Evolutionary conservation across 495 filamentous ascomycete species (phyloP), one percentile per base, ranked within the genome.

Genomic region (Terfezia claveryi): DNA sequence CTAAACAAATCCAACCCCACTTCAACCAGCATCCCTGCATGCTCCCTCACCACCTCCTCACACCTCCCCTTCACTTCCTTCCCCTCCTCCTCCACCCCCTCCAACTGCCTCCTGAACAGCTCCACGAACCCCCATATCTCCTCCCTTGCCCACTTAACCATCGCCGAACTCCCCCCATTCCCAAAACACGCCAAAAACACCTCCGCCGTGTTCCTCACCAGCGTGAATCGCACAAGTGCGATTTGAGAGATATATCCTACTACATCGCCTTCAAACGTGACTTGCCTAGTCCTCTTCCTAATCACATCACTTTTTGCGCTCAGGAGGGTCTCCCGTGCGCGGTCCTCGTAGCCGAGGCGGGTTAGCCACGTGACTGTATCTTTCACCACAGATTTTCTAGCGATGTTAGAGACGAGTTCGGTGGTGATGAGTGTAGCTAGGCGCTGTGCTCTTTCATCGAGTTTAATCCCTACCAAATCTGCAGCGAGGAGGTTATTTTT

Each of bases 131-230:
- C 80, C 59, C 93, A 85, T 2, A 95, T 76, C 59, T 92, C 79
- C 65, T 88, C 80, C 65, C 94, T 94, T 17, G 86, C 89, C 91
- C 91, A 99, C 64, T 84, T 87, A 52, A 99, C 88, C 61, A 85
- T 87, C 4, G 87, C 86, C 60, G 84, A 91, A 72, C 84, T 87
- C 74, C 91, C 83, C 20, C 78, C 69, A 20, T 82, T 73, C 4
- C 88, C 83, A 66, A 96, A 99, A 64, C 87, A 94, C 57, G 78
- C 74, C 64, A 93, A 85, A 65, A 88, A 95, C 61, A 83, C 85
- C 63, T 73, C 76, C 57, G 94, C 79, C 7, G 89, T 94, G 66
- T 94, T 93, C 54, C 80, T 79, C 66, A 95, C 92, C 59, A 94
- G 76, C 32, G 80, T 83, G 72, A 99, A 99, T 67, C 94, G 94